Conservation (phyloP, 495 filamentous ascomycete species). For the Bryoglossum gracile region DNA sequence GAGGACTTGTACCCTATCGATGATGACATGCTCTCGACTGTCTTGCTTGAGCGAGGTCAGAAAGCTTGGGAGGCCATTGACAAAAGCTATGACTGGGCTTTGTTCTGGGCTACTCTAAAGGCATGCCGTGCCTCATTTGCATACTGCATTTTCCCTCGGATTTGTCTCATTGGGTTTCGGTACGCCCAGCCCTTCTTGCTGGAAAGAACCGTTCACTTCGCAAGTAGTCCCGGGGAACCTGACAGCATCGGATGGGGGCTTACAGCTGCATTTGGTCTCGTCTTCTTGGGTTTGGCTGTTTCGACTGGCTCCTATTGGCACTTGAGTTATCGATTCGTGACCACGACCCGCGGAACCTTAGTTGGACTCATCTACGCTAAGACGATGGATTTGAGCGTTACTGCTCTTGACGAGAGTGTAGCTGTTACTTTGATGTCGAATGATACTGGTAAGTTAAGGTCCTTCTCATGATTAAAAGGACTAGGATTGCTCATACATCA, state of each 20-base stretch:
- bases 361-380: slow-evolving; percentile 49
- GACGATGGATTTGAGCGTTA: slow-evolving; percentile 39
- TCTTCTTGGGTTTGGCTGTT: slow-evolving; percentile 50
- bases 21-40: slow-evolving; percentile 12
- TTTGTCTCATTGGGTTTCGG: slow-evolving; percentile 49
- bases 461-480: background rate
- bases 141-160: slow-evolving; percentile 45
- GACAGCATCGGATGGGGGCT: slow-evolving; percentile 45
- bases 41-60: slow-evolving; percentile 16
- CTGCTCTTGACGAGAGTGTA: slow-evolving; percentile 42
- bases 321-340: slow-evolving; percentile 39
- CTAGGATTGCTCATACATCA: slow-evolving; percentile 20
- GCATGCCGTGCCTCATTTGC: slow-evolving; percentile 26
- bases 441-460: slow-evolving; percentile 30
- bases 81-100: slow-evolving; percentile 34
- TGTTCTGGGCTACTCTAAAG: slow-evolving; percentile 41
- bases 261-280: slow-evolving; percentile 55
- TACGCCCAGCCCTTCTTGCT: slow-evolving; percentile 61
- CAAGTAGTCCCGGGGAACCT: slow-evolving; percentile 35
- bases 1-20: slow-evolving; percentile 19
- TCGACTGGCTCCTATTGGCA: slow-evolving; percentile 35
- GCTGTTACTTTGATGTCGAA: slow-evolving; percentile 52
- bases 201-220: slow-evolving; percentile 42
- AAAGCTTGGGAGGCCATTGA: slow-evolving; percentile 26
- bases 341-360: slow-evolving; percentile 48